Evolutionary conservation across 2,329 filamentous ascomycete species (phyloP), one percentile per base, ranked within the genome.

Genomic region (Thielaviopsis ethacetica): DNA sequence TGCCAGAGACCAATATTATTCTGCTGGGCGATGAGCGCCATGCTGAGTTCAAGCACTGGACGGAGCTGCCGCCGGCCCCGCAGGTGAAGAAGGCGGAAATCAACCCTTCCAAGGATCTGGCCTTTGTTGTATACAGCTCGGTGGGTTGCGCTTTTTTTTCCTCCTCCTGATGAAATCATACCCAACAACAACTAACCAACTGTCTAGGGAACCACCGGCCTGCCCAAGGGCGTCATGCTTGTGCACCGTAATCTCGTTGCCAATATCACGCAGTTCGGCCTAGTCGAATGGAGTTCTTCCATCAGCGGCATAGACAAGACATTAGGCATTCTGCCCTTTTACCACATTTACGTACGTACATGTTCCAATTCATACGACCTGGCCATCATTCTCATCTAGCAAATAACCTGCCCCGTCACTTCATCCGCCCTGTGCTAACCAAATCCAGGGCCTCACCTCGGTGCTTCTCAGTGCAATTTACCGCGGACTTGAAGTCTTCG

Each of bases 201-300:
- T 30, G 6, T 27, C 15, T 59, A 47, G 68, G 91, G 91, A 7
- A 97, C 91, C 0, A 96, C 91, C 0, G 91, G 91, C 1, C 73
- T 90, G 56, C 91, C 91, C 0, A 97, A 97, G 71, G 91, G 91
- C 17, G 91, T 96, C 15, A 86, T 88, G 80, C 75, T 96, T 34
- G 86, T 82, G 7, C 91, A 97, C 70, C 70, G 73, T 63, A 96
- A 96, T 68, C 83, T 95, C 61, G 80, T 94, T 12, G 74, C 88
- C 61, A 95, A 95, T 69, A 68, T 83, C 6, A 64, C 79, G 30
- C 84, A 87, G 70, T 67, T 76, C 27, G 68, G 69, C 1, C 66
- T 71, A 26, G 72, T 76, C 4, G 84, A 89, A 60, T 73, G 71
- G 1, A 73, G 72, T 0, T 77, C 80, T 0, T 67, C 73, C 1